Conservation (phyloP, 257 asterid genomes). For the Capsicum baccatum region DNA sequence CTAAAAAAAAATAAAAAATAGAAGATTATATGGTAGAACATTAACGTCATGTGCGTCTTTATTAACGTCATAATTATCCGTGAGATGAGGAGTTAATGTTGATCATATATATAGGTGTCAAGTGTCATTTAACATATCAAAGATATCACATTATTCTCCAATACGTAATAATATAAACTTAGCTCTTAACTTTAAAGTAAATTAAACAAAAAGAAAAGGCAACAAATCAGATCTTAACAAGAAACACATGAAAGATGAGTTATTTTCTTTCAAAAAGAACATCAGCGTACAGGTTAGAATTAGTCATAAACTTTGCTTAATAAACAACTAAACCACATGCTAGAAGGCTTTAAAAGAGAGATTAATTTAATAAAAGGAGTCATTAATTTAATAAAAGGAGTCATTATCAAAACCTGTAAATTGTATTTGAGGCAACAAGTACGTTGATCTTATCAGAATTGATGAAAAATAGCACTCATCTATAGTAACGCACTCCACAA, state of each 20-base stretch:
- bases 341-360: slow-evolving; percentile 1
- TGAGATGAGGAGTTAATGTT: slow-evolving; percentile 5
- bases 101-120: neutral
- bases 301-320: neutral
- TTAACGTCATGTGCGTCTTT: neutral
- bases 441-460: slow-evolving; percentile 21
- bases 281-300: neutral
- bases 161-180: neutral
- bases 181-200: neutral
- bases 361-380: slow-evolving; percentile 5
- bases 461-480: slow-evolving; percentile 9
- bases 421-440: neutral
- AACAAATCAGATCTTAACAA: neutral
- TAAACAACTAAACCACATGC: slow-evolving; percentile 5
- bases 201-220: neutral
- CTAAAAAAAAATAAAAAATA: too few relatives aligned
- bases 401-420: neutral
- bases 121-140: neutral
- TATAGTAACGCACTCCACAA: neutral
- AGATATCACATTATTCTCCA: neutral
- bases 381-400: neutral
- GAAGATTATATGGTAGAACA: neutral
- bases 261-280: slow-evolving; percentile 13
- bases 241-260: slow-evolving; percentile 3
- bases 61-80: neutral